Evolutionary conservation across 2,329 filamentous ascomycete species (phyloP), one percentile per base, ranked within the genome.

Genomic region (Lecanicillium sp.): DNA sequence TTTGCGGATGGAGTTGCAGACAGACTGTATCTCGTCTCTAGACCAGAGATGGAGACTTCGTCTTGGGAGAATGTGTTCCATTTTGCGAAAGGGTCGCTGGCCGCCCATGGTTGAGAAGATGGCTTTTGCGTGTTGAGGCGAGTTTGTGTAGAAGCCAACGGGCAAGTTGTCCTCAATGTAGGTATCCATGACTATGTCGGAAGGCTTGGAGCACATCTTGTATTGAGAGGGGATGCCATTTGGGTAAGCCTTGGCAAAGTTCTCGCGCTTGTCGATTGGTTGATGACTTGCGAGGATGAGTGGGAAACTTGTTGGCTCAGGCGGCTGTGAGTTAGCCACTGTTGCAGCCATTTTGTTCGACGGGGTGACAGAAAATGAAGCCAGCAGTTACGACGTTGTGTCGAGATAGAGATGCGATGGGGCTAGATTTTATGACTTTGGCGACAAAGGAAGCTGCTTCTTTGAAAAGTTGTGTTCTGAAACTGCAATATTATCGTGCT

Each of bases 21-120:
- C 51, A 4, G 46, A 43, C 41, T 66, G 62, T 13, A 69, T 58
- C 44, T 67, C 52, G 9, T 59, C 50, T 9, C 50, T 56, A 17
- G 49, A 50, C 67, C 67, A 70, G 7, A 65, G 55, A 20, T 58
- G 50, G 19, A 57, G 35, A 0, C 48, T 50, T 35, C 56, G 59
- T 15, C 43, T 33, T 2, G 47, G 52, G 22, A 54, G 43, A 17
- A 57, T 51, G 29, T 52, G 54, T 12, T 41, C 35, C 43, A 62
- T 45, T 4, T 20, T 31, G 6, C 57, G 58, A 28, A 64, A 61
- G 0, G 45, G 35, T 1, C 43, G 47, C 13, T 46, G 35, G 22
- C 60, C 59, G 15, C 53, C 41, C 2, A 35, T 30, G 9, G 64
- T 68, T 4, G 65, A 70, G 48, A 70, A 65, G 25, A 60, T 46